Percentiles rank a stretch among this genome's conserved stretches.
phyloP scores from a whole-genome alignment of 2,329 filamentous ascomycete genomes.

The Epichloe scottii region DNA sequence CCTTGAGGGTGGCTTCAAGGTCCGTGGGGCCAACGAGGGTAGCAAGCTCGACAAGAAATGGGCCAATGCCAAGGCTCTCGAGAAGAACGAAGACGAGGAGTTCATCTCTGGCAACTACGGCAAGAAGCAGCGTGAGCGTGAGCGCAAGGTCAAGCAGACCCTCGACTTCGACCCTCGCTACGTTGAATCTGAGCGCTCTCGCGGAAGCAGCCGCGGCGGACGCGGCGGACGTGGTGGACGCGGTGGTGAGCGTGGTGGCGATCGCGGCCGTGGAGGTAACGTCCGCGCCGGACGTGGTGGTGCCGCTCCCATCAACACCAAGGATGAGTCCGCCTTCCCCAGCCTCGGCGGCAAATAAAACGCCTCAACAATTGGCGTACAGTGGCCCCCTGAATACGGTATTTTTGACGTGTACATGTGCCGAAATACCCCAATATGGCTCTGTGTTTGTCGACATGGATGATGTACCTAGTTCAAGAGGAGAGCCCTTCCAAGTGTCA shows the following conservation, averaged over 20 bases:
- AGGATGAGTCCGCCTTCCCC: conserved; percentile 46
- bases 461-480: conserved; percentile 3
- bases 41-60: conserved; percentile 84
- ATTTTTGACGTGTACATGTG: conserved; percentile 6
- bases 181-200: conserved; percentile 53
- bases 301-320: conserved; percentile 38
- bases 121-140: conserved; percentile 76
- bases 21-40: conserved; percentile 89
- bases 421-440: conserved; percentile 7
- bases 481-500: background rate
- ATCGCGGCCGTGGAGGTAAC: conserved; percentile 31
- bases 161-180: conserved; percentile 81
- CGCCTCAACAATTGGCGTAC: background rate
- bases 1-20: conserved; percentile 50
- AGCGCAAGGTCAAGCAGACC: conserved; percentile 83
- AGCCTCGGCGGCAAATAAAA: conserved; percentile 43
- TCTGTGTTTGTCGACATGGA: conserved; percentile 3
- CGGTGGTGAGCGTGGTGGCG: conserved; percentile 36
- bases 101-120: conserved; percentile 64
- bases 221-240: conserved; percentile 40
- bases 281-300: conserved; percentile 29
- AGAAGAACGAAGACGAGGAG: conserved; percentile 55
- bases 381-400: background rate
- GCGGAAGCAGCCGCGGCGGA: conserved; percentile 39
- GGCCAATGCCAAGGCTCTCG: conserved; percentile 64